Evolutionary conservation across 1,284 basidiomycete genomes (phyloP).

Genomic region (Megacollybia platyphylla): DNA sequence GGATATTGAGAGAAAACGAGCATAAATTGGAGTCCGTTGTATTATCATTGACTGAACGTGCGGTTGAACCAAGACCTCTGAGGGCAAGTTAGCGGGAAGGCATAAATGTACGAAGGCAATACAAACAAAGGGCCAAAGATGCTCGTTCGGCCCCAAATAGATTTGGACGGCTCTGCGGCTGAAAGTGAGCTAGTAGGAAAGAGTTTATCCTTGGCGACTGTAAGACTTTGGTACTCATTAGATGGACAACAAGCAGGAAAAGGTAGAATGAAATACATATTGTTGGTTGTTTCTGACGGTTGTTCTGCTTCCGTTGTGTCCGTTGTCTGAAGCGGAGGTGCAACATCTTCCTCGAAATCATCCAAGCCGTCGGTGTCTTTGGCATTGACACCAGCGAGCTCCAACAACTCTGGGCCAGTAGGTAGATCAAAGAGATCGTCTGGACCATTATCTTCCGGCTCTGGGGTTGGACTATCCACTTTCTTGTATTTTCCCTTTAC

Average conservation of each 20-base stretch:
- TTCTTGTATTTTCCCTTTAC: constrained; percentile 24
- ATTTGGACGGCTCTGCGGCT: constrained; percentile 7
- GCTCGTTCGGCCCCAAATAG: constrained; percentile 24
- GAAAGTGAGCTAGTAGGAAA: constrained; percentile 22
- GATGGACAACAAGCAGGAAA: constrained; percentile 3
- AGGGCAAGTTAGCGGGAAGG: constrained; percentile 5
- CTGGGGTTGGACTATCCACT: neutral
- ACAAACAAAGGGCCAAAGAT: constrained; percentile 49
- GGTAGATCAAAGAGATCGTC: constrained; percentile 12
- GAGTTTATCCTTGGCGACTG: constrained; percentile 27
- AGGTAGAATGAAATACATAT: constrained; percentile 2
- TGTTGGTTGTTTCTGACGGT: constrained; percentile 11
- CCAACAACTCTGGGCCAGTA: constrained; percentile 30
- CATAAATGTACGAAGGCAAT: constrained; percentile 2
- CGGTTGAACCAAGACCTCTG: constrained; percentile 15
- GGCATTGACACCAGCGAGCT: constrained; percentile 27
- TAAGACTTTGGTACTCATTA: constrained; percentile 16
- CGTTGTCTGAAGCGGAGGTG: constrained; percentile 9
- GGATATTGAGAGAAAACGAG: constrained; percentile 26
- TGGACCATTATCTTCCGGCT: neutral
- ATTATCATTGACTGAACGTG: constrained; percentile 1
- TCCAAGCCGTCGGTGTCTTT: constrained; percentile 24
- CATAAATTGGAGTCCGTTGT: neutral
- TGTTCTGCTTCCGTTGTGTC: constrained; percentile 2
- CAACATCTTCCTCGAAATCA: constrained; percentile 41